A percentile compares a stretch with the other conserved stretches of the same genome.
phyloP scores from a whole-genome alignment of 2,329 filamentous ascomycete species.

The Talaromyces verruculosus region DNA sequence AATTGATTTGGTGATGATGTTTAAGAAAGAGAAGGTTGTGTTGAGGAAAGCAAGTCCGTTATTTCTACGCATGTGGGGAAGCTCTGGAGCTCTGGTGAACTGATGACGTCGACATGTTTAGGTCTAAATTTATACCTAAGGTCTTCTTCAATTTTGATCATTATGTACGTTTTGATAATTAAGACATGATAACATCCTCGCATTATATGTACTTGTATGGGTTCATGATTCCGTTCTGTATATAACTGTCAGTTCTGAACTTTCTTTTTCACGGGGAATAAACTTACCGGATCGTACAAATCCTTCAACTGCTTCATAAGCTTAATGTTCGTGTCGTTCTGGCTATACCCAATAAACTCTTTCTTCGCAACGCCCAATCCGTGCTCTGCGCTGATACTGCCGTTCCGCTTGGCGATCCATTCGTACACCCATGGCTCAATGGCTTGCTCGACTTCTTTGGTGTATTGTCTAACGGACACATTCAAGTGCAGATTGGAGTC shows the following conservation, averaged over 20 bases:
- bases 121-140: neutral
- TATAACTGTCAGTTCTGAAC: neutral
- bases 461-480: constrained; percentile 76
- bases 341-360: constrained; percentile 89
- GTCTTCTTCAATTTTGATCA: neutral
- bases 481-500: constrained; percentile 96
- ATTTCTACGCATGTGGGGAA: constrained; percentile 11
- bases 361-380: constrained; percentile 94
- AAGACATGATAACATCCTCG: neutral
- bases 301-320: constrained; percentile 96
- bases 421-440: constrained; percentile 97
- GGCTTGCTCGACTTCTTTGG: constrained; percentile 79
- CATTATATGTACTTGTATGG: constrained; percentile 86
- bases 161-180: neutral
- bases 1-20: too few species aligned
- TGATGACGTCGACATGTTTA: constrained; percentile 21
- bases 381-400: constrained; percentile 96
- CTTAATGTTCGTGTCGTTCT: constrained; percentile 79
- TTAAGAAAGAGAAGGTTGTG: too few species aligned
- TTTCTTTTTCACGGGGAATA: neutral
- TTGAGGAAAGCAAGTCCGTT: constrained; percentile 5
- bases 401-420: constrained; percentile 84
- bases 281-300: constrained; percentile 85
- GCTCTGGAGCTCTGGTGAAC: neutral
- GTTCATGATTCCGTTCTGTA: constrained; percentile 95